Conservation (phyloP, 129 eudicot genomes). For the Deinandra increscens region DNA sequence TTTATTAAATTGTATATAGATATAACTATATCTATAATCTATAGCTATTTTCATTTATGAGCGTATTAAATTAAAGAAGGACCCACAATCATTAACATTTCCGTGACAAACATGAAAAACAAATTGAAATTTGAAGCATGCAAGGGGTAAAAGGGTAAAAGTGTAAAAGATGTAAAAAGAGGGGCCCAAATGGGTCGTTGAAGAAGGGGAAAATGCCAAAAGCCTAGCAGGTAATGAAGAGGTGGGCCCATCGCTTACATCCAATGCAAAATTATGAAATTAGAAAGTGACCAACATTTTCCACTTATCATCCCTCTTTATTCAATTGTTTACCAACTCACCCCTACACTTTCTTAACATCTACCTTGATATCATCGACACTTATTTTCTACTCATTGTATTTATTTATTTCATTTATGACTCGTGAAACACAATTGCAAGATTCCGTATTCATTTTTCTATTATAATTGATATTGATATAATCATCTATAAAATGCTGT, state of each 20-base stretch:
- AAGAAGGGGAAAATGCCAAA: constrained; percentile 31
- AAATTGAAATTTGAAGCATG: background rate
- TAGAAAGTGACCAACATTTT: constrained; percentile 27
- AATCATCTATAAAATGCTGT: too few species aligned
- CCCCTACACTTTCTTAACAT: constrained; percentile 16
- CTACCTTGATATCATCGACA: constrained; percentile 30
- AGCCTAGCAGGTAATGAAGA: constrained; percentile 32
- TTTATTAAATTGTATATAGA: too few species aligned
- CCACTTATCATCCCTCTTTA: constrained; percentile 30
- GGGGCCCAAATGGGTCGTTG: constrained; percentile 16
- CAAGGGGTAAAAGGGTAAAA: constrained; percentile 16
- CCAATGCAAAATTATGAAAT: too few species aligned
- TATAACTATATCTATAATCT: too few species aligned
- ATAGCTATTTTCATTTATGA: too few species aligned
- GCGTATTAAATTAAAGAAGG: too few species aligned
- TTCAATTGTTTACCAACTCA: constrained; percentile 20
- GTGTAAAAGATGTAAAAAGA: background rate
- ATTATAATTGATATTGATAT: too few species aligned
- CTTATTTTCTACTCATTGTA: constrained; percentile 7
- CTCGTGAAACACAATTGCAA: constrained; percentile 2
- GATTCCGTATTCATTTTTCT: too few species aligned
- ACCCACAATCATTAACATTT: too few species aligned
- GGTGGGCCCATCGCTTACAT: too few species aligned
- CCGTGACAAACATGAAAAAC: too few species aligned
- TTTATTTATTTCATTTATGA: background rate